Evolutionary conservation across 306 rosid genomes (phyloP).

Genomic region (Mimosa pudica): DNA sequence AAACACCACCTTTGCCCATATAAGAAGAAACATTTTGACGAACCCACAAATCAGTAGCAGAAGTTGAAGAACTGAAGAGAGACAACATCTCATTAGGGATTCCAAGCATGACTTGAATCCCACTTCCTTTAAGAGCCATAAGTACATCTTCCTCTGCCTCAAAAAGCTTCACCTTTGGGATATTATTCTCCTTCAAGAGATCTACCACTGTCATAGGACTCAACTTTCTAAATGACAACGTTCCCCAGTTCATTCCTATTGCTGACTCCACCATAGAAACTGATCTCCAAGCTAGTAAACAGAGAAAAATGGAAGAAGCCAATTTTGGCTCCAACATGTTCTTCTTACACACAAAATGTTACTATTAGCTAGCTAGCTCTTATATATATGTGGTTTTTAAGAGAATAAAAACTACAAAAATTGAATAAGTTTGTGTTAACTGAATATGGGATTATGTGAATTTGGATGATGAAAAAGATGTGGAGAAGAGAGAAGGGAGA

Average conservation of each 20-base stretch:
- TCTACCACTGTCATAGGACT: constrained; percentile 77
- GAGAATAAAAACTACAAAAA: background rate
- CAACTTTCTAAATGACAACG: constrained; percentile 66
- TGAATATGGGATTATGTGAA: background rate
- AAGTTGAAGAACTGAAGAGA: constrained; percentile 59
- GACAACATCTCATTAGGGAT: constrained; percentile 85
- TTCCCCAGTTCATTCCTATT: constrained; percentile 92
- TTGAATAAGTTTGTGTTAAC: background rate
- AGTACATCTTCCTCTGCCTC: constrained; percentile 72
- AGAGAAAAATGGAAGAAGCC: constrained; percentile 7
- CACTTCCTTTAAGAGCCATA: constrained; percentile 64
- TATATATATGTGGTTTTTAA: background rate
- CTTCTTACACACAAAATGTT: constrained; percentile 22
- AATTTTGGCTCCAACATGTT: constrained; percentile 52
- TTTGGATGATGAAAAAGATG: background rate
- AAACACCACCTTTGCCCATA: constrained; percentile 71
- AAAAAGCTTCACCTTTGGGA: constrained; percentile 81
- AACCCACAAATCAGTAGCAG: constrained; percentile 80
- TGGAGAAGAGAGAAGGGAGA: background rate
- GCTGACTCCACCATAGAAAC: constrained; percentile 60
- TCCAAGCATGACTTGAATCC: constrained; percentile 86
- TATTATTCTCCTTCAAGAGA: constrained; percentile 67
- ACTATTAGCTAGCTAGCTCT: background rate
- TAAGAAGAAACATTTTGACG: constrained; percentile 72
- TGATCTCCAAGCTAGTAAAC: constrained; percentile 38